Evolutionary conservation across 495 filamentous ascomycete species (phyloP).

Genomic region (Xylaria nigripes): DNA sequence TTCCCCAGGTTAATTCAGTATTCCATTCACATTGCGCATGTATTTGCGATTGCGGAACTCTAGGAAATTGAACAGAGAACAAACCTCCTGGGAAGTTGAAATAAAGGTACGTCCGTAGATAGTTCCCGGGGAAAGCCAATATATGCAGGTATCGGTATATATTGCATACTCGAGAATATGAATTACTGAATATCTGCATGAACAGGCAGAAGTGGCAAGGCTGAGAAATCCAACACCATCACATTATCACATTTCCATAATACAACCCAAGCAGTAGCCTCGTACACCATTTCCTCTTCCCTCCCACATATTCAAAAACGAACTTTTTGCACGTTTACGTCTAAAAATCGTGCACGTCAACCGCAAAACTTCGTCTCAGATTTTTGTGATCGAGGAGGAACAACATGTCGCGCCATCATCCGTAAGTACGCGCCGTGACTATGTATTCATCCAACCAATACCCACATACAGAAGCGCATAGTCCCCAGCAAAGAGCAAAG

Average conservation of each 20-base stretch:
- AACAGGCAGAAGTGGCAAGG: conserved; percentile 18
- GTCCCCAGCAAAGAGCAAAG: conserved; percentile 22
- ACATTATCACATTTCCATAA: not conserved
- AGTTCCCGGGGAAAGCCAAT: too few species aligned
- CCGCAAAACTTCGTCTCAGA: conserved; percentile 1
- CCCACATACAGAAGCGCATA: not conserved
- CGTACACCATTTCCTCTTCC: not conserved
- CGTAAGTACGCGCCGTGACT: conserved; percentile 42
- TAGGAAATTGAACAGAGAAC: too few species aligned
- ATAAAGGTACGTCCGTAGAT: too few species aligned
- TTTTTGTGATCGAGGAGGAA: not conserved
- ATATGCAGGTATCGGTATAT: not conserved
- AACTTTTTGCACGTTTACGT: not conserved
- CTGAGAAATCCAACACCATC: conserved; percentile 22
- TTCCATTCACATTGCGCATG: too few species aligned
- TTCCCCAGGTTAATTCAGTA: too few species aligned
- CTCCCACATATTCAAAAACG: not conserved
- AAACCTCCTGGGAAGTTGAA: too few species aligned
- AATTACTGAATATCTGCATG: not conserved
- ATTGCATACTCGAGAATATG: too few species aligned
- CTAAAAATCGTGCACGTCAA: not conserved
- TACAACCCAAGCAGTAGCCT: not conserved
- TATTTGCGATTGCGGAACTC: too few species aligned
- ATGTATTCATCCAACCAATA: too few species aligned
- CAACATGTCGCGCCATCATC: conserved; percentile 69